Conservation (phyloP, 495 filamentous ascomycete species). For the Elaphomyces granulatus region DNA sequence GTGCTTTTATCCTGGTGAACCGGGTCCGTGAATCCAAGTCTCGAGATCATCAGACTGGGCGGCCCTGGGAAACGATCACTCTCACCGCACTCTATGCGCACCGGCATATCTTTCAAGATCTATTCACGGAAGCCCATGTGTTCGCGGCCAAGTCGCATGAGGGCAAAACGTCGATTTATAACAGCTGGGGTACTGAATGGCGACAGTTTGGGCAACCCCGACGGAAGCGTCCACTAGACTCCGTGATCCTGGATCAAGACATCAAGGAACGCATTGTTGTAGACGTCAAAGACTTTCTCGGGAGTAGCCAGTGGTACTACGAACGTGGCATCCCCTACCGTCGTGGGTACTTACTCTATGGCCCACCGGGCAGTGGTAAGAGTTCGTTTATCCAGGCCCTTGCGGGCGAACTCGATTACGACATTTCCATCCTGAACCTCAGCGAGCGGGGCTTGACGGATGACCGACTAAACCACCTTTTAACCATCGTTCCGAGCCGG, state of each 20-base stretch:
- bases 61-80: constrained; percentile 87
- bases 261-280: constrained; percentile 73
- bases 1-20: constrained; percentile 72
- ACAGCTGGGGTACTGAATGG: constrained; percentile 68
- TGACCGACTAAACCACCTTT: constrained; percentile 73
- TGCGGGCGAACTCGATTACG: constrained; percentile 83
- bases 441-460: constrained; percentile 89
- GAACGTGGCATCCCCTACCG: constrained; percentile 93
- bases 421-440: constrained; percentile 85
- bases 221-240: constrained; percentile 73
- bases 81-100: constrained; percentile 83
- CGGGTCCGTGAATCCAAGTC: constrained; percentile 66
- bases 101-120: constrained; percentile 68
- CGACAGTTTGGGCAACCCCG: constrained; percentile 73
- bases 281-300: constrained; percentile 75
- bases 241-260: constrained; percentile 75
- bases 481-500: constrained; percentile 74
- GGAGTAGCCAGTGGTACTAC: constrained; percentile 71
- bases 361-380: constrained; percentile 89
- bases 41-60: constrained; percentile 56
- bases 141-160: constrained; percentile 63
- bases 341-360: constrained; percentile 84
- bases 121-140: constrained; percentile 72
- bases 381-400: constrained; percentile 93
- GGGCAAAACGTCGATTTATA: constrained; percentile 92